Evolutionary conservation across 1,139 yeast genomes (phyloP), one percentile per base, ranked within the genome.

Genomic region (Candida freyschussii): DNA sequence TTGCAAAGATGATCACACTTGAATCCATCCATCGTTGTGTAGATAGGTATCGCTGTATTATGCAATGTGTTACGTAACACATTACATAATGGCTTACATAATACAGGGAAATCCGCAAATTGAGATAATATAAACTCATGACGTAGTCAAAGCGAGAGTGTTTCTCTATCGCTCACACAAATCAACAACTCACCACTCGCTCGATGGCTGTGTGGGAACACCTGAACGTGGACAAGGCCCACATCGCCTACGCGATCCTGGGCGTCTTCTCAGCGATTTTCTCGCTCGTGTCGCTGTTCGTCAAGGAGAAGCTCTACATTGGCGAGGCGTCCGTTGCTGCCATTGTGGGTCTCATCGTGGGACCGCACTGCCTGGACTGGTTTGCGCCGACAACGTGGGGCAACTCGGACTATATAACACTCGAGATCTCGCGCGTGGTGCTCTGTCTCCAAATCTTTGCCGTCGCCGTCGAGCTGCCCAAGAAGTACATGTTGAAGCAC

Each of bases 251-350:
- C 55, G 96, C 97, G 9, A 78, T 91, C 48, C 72, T 89, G 14
- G 98, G 97, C 27, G 83, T 87, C 14, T 93, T 93, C 56, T 75
- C 94, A 34, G 76, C 95, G 7, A 60, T 82, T 22, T 91, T 91
- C 58, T 87, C 97, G 9, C 67, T 93, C 24, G 75, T 84, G n/a
- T 91, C 97, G 1, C 72, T 89, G 25, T 85, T 87, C 52, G 87
- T 91, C 28, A 93, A 91, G 56, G 97, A 91, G 57, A 72, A 75
- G 47, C 65, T 89, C 13, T 91, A 84, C 57, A 83, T 91, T 17
- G 97, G 98, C 51, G 98, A 91, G 62, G 96, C 97, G 11, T 80
- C 96, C 0, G 93, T 89, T 23, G 96, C 97, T 3, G 78, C 95
- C 5, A 66, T 91, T 6, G 87, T 86, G 30, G 98, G 98, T 3